Base-by-base conservation (phyloP, 495 filamentous ascomycete species). In the Hypoxylon crocopeplum region DNA sequence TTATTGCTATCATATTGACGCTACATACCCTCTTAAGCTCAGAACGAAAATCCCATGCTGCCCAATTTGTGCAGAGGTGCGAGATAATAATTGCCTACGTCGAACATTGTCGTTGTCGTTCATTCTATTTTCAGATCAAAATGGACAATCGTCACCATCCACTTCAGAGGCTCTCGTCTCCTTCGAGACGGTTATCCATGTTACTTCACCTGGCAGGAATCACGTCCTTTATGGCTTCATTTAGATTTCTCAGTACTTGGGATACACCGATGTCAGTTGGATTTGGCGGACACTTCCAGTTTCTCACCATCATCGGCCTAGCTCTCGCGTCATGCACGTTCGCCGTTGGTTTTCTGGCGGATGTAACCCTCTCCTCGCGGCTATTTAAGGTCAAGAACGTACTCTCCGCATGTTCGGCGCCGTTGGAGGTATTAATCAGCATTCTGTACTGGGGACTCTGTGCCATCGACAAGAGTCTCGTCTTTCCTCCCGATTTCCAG, bases 211-310 rank as follows among this genome's bases (percentile, higher is more conserved):
- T 89, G 15, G 40, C 77, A 10, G 91, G 91, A 10, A 79, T 94
- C 12, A 59, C 78, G 15, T 91, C 83, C 48, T 94, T 92, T 72
- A 48, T 80, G 10, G 82, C 79, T 62, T 88, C 83, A 27, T 93
- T 90, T 72, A 81, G 82, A 67, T 92, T 80, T 49, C 71, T 75
- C 22, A 46, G 57, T 25, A 50, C 55, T 55, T 73, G 68, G 62
- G 76, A 76, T 11, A 76, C 66, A 25, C 54, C 58, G 39, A 85
- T 88, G 45, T 87, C 86, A 57, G 76, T 83, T 10, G 83, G 87
- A 16, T 94, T 88, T 67, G 92, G 91, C 17, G 92, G 90, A 81
- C 88, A 93, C 69, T 87, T 88, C 64, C 90, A 93, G 73, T 93
- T 88, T 72, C 76, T 93, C 40, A 96, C 90, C 48, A 91, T 95